phyloP scores from a whole-genome alignment of 2,329 filamentous ascomycete species.

The Westerdykella ornata region DNA sequence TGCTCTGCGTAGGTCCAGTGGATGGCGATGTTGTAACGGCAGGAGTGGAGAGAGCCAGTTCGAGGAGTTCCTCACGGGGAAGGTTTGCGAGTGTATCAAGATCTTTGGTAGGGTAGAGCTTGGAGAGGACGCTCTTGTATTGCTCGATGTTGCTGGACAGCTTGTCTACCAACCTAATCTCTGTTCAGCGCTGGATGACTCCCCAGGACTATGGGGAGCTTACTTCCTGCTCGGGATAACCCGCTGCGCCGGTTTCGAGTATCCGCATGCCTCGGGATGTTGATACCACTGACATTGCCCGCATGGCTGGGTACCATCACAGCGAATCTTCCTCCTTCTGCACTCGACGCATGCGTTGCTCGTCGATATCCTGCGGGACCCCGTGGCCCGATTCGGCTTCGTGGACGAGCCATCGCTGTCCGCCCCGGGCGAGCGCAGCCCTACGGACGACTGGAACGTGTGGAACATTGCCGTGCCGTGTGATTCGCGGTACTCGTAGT shows the following conservation, averaged over 20 bases:
- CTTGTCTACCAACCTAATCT: conserved; percentile 53
- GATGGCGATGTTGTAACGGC: conserved; percentile 33
- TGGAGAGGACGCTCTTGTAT: conserved; percentile 39
- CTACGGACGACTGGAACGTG: conserved; percentile 39
- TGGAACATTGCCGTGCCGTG: conserved; percentile 37
- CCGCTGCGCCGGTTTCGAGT: conserved; percentile 71
- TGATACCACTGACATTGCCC: conserved; percentile 77
- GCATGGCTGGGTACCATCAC: conserved; percentile 74
- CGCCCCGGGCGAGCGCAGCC: conserved; percentile 26
- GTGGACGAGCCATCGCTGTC: conserved; percentile 28
- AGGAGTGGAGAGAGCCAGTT: conserved; percentile 40
- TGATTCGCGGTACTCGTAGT: not conserved
- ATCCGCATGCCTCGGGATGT: conserved; percentile 70
- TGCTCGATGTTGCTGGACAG: conserved; percentile 47
- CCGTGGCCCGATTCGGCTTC: conserved; percentile 33
- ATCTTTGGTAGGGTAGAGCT: conserved; percentile 40
- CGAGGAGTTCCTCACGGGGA: conserved; percentile 42
- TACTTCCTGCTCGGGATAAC: conserved; percentile 73
- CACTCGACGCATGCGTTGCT: conserved; percentile 67
- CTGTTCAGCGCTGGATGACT: conserved; percentile 54
- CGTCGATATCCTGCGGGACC: conserved; percentile 43
- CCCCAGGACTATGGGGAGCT: conserved; percentile 23
- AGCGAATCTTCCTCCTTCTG: conserved; percentile 75
- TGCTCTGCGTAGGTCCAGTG: conserved; percentile 20
- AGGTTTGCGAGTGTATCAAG: conserved; percentile 37